These are phyloP conservation scores for Paramarasmius palmivorus DNA, from an alignment of 1,284 basidiomycete species.

Conservation along the genomic window DNA sequence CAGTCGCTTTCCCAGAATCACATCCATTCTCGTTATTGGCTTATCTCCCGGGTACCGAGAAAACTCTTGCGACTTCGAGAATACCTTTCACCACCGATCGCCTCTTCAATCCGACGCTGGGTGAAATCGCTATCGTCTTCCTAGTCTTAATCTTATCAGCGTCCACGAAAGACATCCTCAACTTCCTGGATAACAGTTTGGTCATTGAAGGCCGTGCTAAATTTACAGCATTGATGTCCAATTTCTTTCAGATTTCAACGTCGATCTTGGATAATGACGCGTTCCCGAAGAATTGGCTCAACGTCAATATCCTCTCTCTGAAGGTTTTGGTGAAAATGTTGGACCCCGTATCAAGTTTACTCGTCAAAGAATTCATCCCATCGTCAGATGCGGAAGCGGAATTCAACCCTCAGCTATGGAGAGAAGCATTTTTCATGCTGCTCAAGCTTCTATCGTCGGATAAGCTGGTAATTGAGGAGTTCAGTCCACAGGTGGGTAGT, in stretches of 20 bases:
- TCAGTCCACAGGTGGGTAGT: conserved; percentile 75
- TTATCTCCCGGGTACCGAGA: conserved; percentile 55
- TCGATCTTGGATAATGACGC: conserved; percentile 89
- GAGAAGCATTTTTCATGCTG: conserved; percentile 78
- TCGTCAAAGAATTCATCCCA: conserved; percentile 85
- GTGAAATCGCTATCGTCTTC: conserved; percentile 87
- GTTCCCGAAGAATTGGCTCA: conserved; percentile 92
- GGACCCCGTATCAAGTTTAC: conserved; percentile 76
- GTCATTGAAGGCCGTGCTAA: conserved; percentile 88
- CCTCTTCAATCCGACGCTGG: conserved; percentile 78
- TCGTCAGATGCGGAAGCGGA: conserved; percentile 56
- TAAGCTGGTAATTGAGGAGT: conserved; percentile 92
- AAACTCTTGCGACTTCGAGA: conserved; percentile 40
- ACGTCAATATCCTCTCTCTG: conserved; percentile 88
- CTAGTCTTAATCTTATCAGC: conserved; percentile 82
- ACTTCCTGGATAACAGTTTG: conserved; percentile 77
- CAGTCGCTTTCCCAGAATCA: conserved; percentile 89
- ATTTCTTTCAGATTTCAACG: conserved; percentile 80
- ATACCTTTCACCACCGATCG: conserved; percentile 41
- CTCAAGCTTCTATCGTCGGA: conserved; percentile 87
- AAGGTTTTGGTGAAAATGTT: conserved; percentile 88
- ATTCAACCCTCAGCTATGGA: conserved; percentile 85
- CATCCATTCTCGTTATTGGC: conserved; percentile 90
- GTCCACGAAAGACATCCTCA: conserved; percentile 75
- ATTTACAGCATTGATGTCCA: conserved; percentile 68